Percentiles rank a stretch among this genome's conserved stretches.
Evolutionary conservation across 2,329 filamentous ascomycete genomes (phyloP).

Genomic region (Hypoxylon sp.): DNA sequence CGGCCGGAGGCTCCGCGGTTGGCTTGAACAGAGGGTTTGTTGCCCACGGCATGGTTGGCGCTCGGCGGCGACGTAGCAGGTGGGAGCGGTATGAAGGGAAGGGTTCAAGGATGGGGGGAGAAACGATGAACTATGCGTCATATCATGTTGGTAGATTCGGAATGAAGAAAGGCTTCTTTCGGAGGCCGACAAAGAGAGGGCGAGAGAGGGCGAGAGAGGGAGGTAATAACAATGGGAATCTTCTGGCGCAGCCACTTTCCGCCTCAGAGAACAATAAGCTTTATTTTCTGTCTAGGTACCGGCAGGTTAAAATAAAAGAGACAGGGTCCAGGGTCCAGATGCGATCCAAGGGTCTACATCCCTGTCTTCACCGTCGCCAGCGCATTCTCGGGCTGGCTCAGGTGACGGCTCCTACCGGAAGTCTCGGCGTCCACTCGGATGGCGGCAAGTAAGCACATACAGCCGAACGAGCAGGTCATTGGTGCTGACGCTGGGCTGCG

Average conservation of each 20-base stretch:
- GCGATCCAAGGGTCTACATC: slow-evolving; percentile 27
- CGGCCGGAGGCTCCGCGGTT: slow-evolving; percentile 21
- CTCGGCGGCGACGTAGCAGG: not conserved
- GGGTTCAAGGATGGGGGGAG: slow-evolving; percentile 10
- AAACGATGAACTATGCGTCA: slow-evolving; percentile 25
- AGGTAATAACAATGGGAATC: slow-evolving; percentile 12
- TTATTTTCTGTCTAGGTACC: slow-evolving; percentile 14
- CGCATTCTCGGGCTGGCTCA: slow-evolving; percentile 25
- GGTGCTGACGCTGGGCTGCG: slow-evolving; percentile 10
- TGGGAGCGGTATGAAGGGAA: slow-evolving; percentile 2
- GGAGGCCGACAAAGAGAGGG: slow-evolving; percentile 16
- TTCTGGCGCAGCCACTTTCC: slow-evolving; percentile 20
- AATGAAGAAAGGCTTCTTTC: slow-evolving; percentile 13
- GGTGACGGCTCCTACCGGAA: slow-evolving; percentile 41
- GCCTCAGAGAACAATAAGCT: slow-evolving; percentile 32
- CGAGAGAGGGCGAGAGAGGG: slow-evolving; percentile 9
- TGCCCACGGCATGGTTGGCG: slow-evolving; percentile 49
- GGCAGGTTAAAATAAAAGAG: slow-evolving; percentile 26
- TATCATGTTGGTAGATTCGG: slow-evolving; percentile 32
- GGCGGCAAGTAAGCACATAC: slow-evolving; percentile 33
- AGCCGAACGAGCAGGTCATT: slow-evolving; percentile 16
- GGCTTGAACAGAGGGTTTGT: slow-evolving; percentile 47
- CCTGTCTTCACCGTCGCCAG: slow-evolving; percentile 10
- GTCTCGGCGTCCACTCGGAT: slow-evolving; percentile 34
- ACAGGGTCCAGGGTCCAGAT: slow-evolving; percentile 33